These are phyloP conservation scores for Guillardia theta DNA, from an alignment of 78 protist species.

Conservation along the genomic window DNA sequence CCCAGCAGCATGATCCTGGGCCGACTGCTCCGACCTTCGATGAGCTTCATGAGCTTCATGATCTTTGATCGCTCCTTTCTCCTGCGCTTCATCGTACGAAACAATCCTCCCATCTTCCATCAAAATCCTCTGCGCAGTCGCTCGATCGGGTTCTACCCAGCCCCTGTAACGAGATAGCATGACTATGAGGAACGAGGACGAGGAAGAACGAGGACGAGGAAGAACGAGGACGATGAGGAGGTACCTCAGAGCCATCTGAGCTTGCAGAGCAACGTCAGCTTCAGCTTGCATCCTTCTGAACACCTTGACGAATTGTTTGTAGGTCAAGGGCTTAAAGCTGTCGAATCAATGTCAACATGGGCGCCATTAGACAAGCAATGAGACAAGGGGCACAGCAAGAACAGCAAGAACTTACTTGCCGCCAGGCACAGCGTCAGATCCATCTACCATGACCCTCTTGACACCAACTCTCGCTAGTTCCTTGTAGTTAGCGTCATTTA, in stretches of 20 bases:
- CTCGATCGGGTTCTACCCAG: not conserved
- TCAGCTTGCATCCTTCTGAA: not conserved
- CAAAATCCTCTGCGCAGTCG: not conserved
- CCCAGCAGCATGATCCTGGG: not conserved
- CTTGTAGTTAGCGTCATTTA: not conserved
- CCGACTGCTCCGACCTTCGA: not conserved
- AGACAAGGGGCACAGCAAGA: too few relatives aligned
- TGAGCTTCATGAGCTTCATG: not conserved
- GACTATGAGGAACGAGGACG: not conserved
- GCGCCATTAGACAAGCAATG: not conserved
- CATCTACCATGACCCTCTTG: not conserved
- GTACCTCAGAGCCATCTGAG: not conserved
- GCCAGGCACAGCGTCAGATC: not conserved
- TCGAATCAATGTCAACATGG: not conserved
- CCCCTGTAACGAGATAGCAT: not conserved
- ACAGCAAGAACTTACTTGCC: not conserved
- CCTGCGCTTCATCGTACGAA: not conserved
- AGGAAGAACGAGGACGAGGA: not conserved
- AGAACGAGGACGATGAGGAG: not conserved
- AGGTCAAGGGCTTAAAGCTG: not conserved
- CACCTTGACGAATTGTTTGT: not conserved
- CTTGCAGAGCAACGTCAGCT: not conserved
- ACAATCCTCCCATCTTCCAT: not conserved
- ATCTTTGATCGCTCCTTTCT: not conserved
- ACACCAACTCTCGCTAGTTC: not conserved